Conservation (phyloP, 139 green algal genomes). For the Pedinophyceae sp. region DNA sequence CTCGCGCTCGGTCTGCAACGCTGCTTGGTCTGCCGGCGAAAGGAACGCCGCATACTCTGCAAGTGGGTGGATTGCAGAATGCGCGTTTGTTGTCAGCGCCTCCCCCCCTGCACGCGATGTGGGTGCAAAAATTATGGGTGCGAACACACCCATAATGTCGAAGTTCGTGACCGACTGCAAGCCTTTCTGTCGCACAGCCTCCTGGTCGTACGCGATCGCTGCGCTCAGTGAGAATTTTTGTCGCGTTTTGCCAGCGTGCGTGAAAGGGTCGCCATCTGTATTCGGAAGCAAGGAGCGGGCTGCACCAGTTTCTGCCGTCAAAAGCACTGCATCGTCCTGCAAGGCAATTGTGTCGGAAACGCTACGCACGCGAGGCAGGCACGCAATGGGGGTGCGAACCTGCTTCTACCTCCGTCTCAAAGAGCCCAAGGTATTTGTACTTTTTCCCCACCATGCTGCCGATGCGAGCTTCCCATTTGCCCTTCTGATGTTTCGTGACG, state of each 20-base stretch:
- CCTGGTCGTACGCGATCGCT: constrained; percentile 52
- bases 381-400: not conserved
- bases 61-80: too few relatives aligned
- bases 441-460: constrained; percentile 33
- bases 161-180: constrained; percentile 58
- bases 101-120: too few relatives aligned
- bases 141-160: constrained; percentile 27
- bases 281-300: not conserved
- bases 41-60: too few relatives aligned
- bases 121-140: too few relatives aligned
- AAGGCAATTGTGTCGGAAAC: not conserved
- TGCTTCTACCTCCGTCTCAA: constrained; percentile 41
- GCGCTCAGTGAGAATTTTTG: too few relatives aligned
- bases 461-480: constrained; percentile 52
- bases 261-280: not conserved
- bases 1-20: too few relatives aligned
- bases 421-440: constrained; percentile 35
- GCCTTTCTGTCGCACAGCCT: constrained; percentile 30
- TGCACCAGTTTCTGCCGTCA: not conserved
- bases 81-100: too few relatives aligned
- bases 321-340: not conserved
- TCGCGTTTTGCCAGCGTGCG: not conserved
- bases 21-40: too few relatives aligned
- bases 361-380: not conserved
- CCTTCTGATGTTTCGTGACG: constrained; percentile 60